Base-by-base conservation (phyloP, 768 basidiomycete genomes). In the Hysterangium stoloniferum region DNA sequence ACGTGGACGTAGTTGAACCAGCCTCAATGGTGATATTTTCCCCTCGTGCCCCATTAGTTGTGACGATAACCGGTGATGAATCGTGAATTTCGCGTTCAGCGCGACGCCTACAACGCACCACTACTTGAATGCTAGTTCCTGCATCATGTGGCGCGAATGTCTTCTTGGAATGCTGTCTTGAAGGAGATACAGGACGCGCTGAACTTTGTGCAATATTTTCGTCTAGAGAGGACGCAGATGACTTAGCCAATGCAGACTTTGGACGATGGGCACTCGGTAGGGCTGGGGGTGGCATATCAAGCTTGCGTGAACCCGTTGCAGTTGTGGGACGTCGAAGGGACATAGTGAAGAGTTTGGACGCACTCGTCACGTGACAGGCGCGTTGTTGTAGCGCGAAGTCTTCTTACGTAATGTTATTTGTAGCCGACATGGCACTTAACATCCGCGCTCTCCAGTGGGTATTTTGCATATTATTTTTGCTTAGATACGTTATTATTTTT, bases 101-200 rank as follows among this genome's bases (percentile, higher is more conserved):
- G 24, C 92, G 83, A 29, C 80, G 80, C 61, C 95, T 75, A 64
- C 88, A 95, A 15, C 95, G 80, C 40, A 98, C 79, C 8, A 92
- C 89, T 15, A 99, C 95, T 64, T 91, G 86, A 11, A 99, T 98
- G 60, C 96, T 90, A 6, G 80, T 81, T 62, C 87, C 91, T 3
- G 71, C 60, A 22, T 77, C 79, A n/a, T 64, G 17, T 20, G 15
- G 12, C 13, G 22, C 20, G 3, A n/a, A 19, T 20, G 37, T 12
- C 34, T 51, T 51, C 19, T 41, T 32, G 38, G 4, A 13, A 27
- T 35, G 37, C n/a, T 15, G 17, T 41, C 49, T 38, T n/a, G 48
- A 29, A 19, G 49, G 49, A 15, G 49, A 51, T 17, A 19, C 29
- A 31, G 37, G 37, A 24, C 15, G 28, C 3, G 49, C 22, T 19